A percentile compares a stretch with the other conserved stretches of the same genome.
These are phyloP conservation scores for Penicillium sp. DNA, from an alignment of 2,329 filamentous ascomycete genomes.

Conservation along the genomic window DNA sequence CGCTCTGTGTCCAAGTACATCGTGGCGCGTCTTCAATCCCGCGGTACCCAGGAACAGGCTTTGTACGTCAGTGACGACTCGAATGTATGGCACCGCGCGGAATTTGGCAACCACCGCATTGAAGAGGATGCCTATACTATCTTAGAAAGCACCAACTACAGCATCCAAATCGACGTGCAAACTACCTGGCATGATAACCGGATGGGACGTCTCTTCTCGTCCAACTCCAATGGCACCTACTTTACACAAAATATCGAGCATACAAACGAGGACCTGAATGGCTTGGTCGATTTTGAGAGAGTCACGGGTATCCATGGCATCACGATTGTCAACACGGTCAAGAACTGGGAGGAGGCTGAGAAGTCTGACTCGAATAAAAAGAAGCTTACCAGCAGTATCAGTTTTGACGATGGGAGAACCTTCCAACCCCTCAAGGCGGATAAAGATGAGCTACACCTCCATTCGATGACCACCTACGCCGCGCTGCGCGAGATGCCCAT, in stretches of 20 bases:
- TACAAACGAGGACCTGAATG: constrained; percentile 76
- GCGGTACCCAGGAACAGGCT: constrained; percentile 83
- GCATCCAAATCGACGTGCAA: constrained; percentile 93
- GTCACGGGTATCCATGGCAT: constrained; percentile 88
- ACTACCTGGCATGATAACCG: constrained; percentile 60
- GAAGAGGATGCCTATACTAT: constrained; percentile 87
- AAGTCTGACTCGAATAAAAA: constrained; percentile 60
- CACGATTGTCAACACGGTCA: constrained; percentile 82
- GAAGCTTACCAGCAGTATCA: constrained; percentile 72
- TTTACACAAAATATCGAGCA: constrained; percentile 90
- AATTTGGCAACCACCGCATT: constrained; percentile 83
- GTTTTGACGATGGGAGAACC: constrained; percentile 90
- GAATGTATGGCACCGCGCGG: constrained; percentile 81
- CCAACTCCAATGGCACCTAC: constrained; percentile 95
- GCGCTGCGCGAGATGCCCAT: constrained; percentile 58
- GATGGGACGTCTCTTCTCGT: constrained; percentile 89
- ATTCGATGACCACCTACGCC: constrained; percentile 75
- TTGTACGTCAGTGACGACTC: constrained; percentile 87
- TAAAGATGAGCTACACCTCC: constrained; percentile 73
- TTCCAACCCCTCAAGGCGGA: constrained; percentile 72
- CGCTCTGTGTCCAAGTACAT: constrained; percentile 84
- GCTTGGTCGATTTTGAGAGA: constrained; percentile 93
- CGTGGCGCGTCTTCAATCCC: constrained; percentile 76
- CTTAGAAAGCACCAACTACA: constrained; percentile 94
- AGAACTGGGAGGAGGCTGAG: constrained; percentile 77